Evolutionary conservation across 2,329 filamentous ascomycete species (phyloP).

Genomic region (Aschersonia sp.): DNA sequence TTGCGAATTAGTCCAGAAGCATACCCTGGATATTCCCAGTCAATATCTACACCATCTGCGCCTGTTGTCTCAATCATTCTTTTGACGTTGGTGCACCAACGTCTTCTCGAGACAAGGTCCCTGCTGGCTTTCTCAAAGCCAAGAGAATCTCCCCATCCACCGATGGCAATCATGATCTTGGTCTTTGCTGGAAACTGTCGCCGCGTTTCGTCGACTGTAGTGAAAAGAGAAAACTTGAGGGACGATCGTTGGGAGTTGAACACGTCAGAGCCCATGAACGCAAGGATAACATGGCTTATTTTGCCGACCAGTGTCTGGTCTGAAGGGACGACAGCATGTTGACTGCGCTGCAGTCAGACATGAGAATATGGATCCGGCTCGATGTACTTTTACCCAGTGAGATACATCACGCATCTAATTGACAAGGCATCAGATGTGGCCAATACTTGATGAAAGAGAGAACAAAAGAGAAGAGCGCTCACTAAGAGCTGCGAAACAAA

Average conservation of each 20-base stretch:
- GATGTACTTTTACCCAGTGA: constrained; percentile 27
- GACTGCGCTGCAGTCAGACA: constrained; percentile 17
- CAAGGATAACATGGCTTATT: constrained; percentile 43
- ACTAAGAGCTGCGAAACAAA: not conserved
- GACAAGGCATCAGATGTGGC: constrained; percentile 5
- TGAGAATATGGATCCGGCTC: not conserved
- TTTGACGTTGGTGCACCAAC: constrained; percentile 50
- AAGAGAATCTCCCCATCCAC: constrained; percentile 57
- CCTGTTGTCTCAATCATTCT: constrained; percentile 46
- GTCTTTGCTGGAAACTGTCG: constrained; percentile 33
- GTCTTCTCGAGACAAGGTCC: constrained; percentile 32
- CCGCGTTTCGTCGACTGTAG: constrained; percentile 31
- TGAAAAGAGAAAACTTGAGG: constrained; percentile 36
- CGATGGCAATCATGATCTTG: constrained; percentile 56
- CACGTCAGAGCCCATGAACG: constrained; percentile 38
- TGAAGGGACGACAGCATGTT: constrained; percentile 29
- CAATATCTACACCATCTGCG: constrained; percentile 51
- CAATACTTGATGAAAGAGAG: constrained; percentile 1
- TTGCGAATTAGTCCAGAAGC: not conserved
- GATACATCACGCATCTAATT: constrained; percentile 30
- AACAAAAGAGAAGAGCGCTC: not conserved
- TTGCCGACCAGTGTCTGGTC: constrained; percentile 18
- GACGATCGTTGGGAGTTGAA: constrained; percentile 31
- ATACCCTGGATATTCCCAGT: constrained; percentile 49
- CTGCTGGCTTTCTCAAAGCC: constrained; percentile 47